Evolutionary conservation across 805 yeast species (phyloP), one percentile per base, ranked within the genome.

Genomic region (Komagataella mondaviorum): DNA sequence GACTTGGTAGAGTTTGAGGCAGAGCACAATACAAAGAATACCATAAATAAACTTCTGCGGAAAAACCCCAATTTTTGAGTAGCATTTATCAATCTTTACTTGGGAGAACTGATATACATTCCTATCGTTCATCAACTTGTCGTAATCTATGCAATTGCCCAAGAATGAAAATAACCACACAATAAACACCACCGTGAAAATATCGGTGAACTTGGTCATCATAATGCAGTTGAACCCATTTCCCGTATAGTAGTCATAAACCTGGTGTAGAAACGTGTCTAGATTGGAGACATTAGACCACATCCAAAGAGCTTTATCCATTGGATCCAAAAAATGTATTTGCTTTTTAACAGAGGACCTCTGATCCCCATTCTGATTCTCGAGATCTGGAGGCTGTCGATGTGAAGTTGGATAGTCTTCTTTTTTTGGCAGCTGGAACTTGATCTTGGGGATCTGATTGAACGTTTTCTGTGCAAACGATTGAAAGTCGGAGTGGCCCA

Each of bases 221-320:
- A 88, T 63, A n/a, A 91, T 88, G 62, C 95, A 87, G 48, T 75
- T 72, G 53, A 83, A 75, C 0, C 99, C 99, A 62, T 83, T 87
- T 2, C 95, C 95, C 23, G 84, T 69, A 63, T 86, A 93, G 62
- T 89, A 93, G 49, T 75, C 73, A 65, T 93, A 93, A 8, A 90
- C 77, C 57, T 91, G 95, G 51, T 80, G 80, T 17, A 93, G 70
- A 59, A 91, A 93, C 48, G 80, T 76, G 67, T 93, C 99, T 63
- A 93, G 74, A 64, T 93, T 93, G 57, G 86, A 88, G 22, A 93
- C 88, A 60, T 93, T 93, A 1, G 98, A 96, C 98, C 99, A 93
- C 54, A 88, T 76, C 88, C 97, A 93, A 16, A 86, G 70, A 0
- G 98, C 96, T 49, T 88, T 70, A 61, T 90, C 96, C 53, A 71